Evolutionary conservation across 2,329 filamentous ascomycete genomes (phyloP).

Genomic region (Cladophialophora carrionii): DNA sequence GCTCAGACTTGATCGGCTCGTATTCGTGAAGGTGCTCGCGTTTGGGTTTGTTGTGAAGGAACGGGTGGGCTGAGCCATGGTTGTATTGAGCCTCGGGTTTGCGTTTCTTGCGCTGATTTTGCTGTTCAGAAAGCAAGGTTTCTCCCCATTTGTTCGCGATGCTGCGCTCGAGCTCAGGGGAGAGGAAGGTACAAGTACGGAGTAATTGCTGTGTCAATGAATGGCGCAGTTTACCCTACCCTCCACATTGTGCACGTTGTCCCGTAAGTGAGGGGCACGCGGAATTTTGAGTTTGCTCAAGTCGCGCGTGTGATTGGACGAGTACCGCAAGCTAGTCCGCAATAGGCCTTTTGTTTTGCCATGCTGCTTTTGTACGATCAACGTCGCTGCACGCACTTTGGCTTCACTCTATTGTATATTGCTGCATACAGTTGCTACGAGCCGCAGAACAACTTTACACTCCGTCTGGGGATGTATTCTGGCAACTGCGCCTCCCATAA

Average conservation of each 20-base stretch:
- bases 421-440: constrained; percentile 5
- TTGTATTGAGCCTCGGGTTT: not conserved
- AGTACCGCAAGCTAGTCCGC: not conserved
- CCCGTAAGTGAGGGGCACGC: not conserved
- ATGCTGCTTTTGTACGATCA: constrained; percentile 5
- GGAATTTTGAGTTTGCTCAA: not conserved
- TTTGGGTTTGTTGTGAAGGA: constrained; percentile 34
- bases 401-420: constrained; percentile 11
- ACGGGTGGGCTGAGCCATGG: not conserved
- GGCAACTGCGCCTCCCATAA: not conserved
- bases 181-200: not conserved
- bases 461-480: not conserved
- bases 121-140: not conserved
- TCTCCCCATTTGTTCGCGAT: not conserved
- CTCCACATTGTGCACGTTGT: too few relatives aligned
- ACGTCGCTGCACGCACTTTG: not conserved
- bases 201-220: not conserved
- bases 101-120: not conserved
- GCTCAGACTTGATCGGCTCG: constrained; percentile 32
- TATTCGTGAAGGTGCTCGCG: constrained; percentile 34
- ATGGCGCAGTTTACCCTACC: not conserved
- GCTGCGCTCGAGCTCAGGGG: too few relatives aligned
- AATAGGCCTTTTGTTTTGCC: constrained; percentile 18
- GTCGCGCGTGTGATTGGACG: constrained; percentile 8
- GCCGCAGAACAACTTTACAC: not conserved